Percentiles rank a stretch among this genome's conserved stretches.
These are phyloP conservation scores for Ophiocordyceps sinensis DNA, from an alignment of 2,329 filamentous ascomycete genomes.

Conservation along the genomic window DNA sequence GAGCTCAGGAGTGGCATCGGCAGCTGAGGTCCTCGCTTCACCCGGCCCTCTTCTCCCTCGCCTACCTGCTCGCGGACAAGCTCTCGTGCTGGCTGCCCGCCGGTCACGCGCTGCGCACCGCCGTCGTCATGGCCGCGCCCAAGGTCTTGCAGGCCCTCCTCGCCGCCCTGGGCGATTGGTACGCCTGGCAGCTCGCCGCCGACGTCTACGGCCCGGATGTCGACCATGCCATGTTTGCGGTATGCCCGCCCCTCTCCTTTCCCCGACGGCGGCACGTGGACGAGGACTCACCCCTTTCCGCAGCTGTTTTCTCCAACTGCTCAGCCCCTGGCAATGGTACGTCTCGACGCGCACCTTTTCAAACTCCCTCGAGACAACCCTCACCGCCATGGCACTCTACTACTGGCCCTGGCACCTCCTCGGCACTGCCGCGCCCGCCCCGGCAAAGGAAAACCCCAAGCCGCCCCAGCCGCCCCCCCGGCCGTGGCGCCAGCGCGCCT, in stretches of 20 bases:
- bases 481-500: slow-evolving; percentile 28
- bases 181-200: slow-evolving; percentile 69
- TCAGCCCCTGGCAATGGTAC: slow-evolving; percentile 80
- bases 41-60: slow-evolving; percentile 67
- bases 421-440: slow-evolving; percentile 18
- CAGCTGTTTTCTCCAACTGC: slow-evolving; percentile 22
- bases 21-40: slow-evolving; percentile 83
- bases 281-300: not conserved
- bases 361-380: slow-evolving; percentile 81
- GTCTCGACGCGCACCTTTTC: slow-evolving; percentile 87
- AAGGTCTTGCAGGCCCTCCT: slow-evolving; percentile 63
- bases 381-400: slow-evolving; percentile 67
- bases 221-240: slow-evolving; percentile 52
- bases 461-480: slow-evolving; percentile 11
- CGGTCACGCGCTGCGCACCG: slow-evolving; percentile 41
- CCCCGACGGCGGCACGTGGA: no score
- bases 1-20: slow-evolving; percentile 72
- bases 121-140: slow-evolving; percentile 57
- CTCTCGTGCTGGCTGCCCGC: slow-evolving; percentile 40
- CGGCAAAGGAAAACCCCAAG: slow-evolving; percentile 23
- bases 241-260: slow-evolving; percentile 19
- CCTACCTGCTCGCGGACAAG: slow-evolving; percentile 50
- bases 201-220: slow-evolving; percentile 55
- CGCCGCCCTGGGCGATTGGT: slow-evolving; percentile 69
- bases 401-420: slow-evolving; percentile 78